Evolutionary conservation across 2,329 filamentous ascomycete genomes (phyloP).

Genomic region (Epicoccum sorghinum): DNA sequence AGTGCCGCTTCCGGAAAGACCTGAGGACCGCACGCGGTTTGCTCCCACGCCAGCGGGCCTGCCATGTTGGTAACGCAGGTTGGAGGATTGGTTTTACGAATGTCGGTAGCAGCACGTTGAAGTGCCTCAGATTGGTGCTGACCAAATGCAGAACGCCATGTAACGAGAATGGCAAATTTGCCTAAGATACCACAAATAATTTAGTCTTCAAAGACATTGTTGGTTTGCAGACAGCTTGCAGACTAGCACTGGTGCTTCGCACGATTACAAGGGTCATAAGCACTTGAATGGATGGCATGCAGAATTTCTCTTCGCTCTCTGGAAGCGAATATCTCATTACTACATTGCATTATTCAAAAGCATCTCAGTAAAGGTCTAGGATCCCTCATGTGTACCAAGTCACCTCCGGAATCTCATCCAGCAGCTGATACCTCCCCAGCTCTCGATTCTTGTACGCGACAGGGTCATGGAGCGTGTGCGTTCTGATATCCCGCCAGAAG

Average conservation of each 20-base stretch:
- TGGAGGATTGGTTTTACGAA: not conserved
- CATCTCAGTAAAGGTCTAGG: too few species aligned
- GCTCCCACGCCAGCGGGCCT: not conserved
- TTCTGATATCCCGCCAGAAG: conserved; percentile 71
- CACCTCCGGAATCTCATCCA: conserved; percentile 63
- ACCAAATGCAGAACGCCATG: conserved; percentile 9
- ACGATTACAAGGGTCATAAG: not conserved
- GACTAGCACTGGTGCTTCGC: not conserved
- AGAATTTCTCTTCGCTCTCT: too few species aligned
- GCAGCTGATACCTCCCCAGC: conserved; percentile 62
- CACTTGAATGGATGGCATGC: too few species aligned
- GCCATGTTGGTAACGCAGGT: not conserved
- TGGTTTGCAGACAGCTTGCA: not conserved
- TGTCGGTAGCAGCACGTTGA: conserved; percentile 13
- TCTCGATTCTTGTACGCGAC: conserved; percentile 71
- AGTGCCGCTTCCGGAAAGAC: not conserved
- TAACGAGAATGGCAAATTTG: conserved; percentile 1
- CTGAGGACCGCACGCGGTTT: not conserved
- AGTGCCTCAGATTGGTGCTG: conserved; percentile 9
- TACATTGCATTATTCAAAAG: too few species aligned
- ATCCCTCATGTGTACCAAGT: conserved; percentile 64
- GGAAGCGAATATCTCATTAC: too few species aligned
- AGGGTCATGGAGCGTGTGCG: conserved; percentile 70
- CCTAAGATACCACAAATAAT: not conserved
- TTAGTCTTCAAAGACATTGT: conserved; percentile 3